Conservation (phyloP, 352 stramenopile species). For the Aphanomyces cochlioides region DNA sequence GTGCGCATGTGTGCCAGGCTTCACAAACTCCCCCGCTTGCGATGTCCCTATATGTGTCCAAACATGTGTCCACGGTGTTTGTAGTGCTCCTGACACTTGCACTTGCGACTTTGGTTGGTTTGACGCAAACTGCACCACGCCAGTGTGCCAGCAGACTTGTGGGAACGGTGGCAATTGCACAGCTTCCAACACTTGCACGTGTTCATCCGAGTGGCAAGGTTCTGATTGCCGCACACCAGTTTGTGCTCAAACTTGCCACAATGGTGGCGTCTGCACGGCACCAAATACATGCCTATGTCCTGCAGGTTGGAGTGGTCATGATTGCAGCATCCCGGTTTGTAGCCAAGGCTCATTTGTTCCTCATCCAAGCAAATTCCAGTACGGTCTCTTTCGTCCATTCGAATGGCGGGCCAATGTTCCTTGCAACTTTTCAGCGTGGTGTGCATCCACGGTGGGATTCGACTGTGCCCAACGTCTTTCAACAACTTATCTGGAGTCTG, state of each 20-base stretch:
- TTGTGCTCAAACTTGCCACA: constrained; percentile 84
- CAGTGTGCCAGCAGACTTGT: constrained; percentile 94
- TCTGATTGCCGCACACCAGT: constrained; percentile 90
- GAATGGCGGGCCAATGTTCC: constrained; percentile 77
- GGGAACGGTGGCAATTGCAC: constrained; percentile 96
- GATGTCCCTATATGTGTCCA: constrained; percentile 85
- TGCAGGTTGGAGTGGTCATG: constrained; percentile 88
- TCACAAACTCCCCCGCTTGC: constrained; percentile 68
- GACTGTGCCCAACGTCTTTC: constrained; percentile 64
- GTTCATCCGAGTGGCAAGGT: constrained; percentile 83
- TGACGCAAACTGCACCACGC: constrained; percentile 95
- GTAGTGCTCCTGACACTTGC: constrained; percentile 92
- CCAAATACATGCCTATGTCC: constrained; percentile 93
- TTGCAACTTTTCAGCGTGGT: constrained; percentile 89
- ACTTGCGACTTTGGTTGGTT: constrained; percentile 90
- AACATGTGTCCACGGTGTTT: constrained; percentile 80
- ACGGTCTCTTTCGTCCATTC: constrained; percentile 60
- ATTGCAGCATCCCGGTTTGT: constrained; percentile 91
- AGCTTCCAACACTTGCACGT: constrained; percentile 86
- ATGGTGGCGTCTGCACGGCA: constrained; percentile 89
- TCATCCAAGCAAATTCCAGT: constrained; percentile 60
- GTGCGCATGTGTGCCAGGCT: constrained; percentile 93
- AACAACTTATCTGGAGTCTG: neutral
- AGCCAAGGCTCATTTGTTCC: constrained; percentile 91
- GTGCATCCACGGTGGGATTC: constrained; percentile 88